phyloP scores from a whole-genome alignment of 345 rosid species.

The Eutrema japonicum region DNA sequence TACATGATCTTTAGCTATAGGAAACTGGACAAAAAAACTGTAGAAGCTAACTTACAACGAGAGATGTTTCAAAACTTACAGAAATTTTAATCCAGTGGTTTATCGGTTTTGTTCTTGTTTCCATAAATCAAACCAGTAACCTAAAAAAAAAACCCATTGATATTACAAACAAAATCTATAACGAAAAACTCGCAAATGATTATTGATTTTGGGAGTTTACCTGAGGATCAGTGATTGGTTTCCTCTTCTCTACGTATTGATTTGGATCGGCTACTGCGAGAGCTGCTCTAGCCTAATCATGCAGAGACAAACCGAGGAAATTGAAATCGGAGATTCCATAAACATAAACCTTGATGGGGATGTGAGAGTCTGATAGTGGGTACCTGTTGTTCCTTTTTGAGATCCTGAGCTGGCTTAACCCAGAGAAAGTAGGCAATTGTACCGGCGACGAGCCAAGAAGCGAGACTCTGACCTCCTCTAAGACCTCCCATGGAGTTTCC shows the following conservation, averaged over 20 bases:
- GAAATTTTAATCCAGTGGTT: slow-evolving; percentile 30
- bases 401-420: slow-evolving; percentile 92
- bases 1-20: slow-evolving; percentile 29
- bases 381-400: slow-evolving; percentile 81
- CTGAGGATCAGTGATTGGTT: slow-evolving; percentile 88
- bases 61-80: slow-evolving; percentile 12
- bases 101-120: slow-evolving; percentile 53
- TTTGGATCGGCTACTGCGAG: slow-evolving; percentile 74
- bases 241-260: slow-evolving; percentile 71
- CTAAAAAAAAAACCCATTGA: slow-evolving; percentile 31
- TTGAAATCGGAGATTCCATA: not conserved
- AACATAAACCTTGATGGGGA: not conserved
- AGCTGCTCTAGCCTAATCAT: slow-evolving; percentile 67
- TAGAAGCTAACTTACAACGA: slow-evolving; percentile 35
- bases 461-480: slow-evolving; percentile 69
- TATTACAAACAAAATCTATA: not conserved
- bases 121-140: slow-evolving; percentile 75
- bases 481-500: slow-evolving; percentile 90
- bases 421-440: slow-evolving; percentile 90
- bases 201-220: slow-evolving; percentile 34
- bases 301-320: not conserved
- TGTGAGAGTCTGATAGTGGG: not conserved
- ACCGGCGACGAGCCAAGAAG: slow-evolving; percentile 94
- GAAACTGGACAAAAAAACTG: slow-evolving; percentile 28
- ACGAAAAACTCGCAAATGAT: not conserved